Percentiles rank a stretch among this genome's conserved stretches.
These are phyloP conservation scores for Fistulina hepatica DNA, from an alignment of 1,284 basidiomycete species.

Conservation along the genomic window DNA sequence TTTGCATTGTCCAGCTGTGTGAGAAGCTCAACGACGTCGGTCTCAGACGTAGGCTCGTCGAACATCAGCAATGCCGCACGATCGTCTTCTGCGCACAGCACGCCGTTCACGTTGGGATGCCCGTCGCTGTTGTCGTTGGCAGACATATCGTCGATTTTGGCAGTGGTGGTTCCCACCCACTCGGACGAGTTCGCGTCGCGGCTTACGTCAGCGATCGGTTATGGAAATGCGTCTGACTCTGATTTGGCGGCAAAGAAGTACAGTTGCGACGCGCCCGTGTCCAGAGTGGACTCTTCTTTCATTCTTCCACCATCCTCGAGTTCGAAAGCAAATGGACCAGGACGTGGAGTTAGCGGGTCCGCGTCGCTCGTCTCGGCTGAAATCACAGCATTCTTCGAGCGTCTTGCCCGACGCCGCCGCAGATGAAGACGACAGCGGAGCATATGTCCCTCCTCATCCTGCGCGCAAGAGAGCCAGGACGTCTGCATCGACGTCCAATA, in stretches of 20 bases:
- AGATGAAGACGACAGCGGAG: no score
- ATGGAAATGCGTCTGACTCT: not conserved
- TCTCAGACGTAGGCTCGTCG: constrained; percentile 23
- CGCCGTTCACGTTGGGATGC: constrained; percentile 1
- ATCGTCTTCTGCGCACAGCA: constrained; percentile 25
- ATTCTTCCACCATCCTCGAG: no score
- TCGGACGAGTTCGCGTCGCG: constrained; percentile 4
- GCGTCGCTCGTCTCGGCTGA: no score
- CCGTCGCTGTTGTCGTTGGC: constrained; percentile 3
- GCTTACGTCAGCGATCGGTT: constrained; percentile 14
- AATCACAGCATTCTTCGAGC: no score
- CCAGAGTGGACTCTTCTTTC: no score
- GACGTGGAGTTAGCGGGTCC: no score
- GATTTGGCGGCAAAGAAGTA: not conserved
- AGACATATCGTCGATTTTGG: not conserved
- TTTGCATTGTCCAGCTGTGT: constrained; percentile 41
- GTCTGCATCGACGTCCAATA: no score
- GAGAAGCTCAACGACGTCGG: constrained; percentile 37
- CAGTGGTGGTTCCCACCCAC: not conserved
- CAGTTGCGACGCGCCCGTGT: no score
- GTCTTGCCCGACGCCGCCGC: no score
- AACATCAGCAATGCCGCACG: constrained; percentile 28
- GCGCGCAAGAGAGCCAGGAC: no score
- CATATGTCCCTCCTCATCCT: no score
- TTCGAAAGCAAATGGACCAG: no score